phyloP scores from a whole-genome alignment of 441 rosid species.

The Populus hybrid region DNA sequence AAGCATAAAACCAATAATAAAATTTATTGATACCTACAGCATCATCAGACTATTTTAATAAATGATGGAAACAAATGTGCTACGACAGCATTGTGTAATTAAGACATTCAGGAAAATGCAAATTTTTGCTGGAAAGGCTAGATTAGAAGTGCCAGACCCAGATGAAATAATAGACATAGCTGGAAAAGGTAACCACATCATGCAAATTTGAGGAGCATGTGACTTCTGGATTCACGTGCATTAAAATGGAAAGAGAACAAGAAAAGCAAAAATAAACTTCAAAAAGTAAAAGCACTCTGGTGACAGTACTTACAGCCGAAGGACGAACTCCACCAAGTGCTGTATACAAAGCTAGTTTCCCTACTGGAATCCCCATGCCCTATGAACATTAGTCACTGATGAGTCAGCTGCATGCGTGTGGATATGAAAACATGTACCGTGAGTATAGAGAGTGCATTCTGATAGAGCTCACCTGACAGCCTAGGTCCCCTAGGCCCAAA shows the following conservation, averaged over 20 bases:
- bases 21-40: no score
- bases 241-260: not conserved
- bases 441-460: not conserved
- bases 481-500: slow-evolving; percentile 90
- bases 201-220: not conserved
- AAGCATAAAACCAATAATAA: no score
- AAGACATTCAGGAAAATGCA: not conserved
- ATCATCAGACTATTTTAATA: not conserved
- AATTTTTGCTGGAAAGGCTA: not conserved
- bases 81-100: not conserved
- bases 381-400: slow-evolving; percentile 18
- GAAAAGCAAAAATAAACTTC: not conserved
- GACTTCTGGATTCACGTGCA: not conserved
- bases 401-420: not conserved
- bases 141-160: not conserved
- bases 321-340: slow-evolving; percentile 93
- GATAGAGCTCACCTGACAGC: slow-evolving; percentile 64
- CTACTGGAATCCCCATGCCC: slow-evolving; percentile 99
- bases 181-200: not conserved
- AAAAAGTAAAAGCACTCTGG: not conserved
- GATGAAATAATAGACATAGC: not conserved
- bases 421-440: not conserved
- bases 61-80: not conserved
- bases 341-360: slow-evolving; percentile 83
- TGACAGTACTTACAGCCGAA: slow-evolving; percentile 59